These are phyloP conservation scores for Pythium plurisporium DNA, from an alignment of 352 stramenopile species.

Conservation along the genomic window DNA sequence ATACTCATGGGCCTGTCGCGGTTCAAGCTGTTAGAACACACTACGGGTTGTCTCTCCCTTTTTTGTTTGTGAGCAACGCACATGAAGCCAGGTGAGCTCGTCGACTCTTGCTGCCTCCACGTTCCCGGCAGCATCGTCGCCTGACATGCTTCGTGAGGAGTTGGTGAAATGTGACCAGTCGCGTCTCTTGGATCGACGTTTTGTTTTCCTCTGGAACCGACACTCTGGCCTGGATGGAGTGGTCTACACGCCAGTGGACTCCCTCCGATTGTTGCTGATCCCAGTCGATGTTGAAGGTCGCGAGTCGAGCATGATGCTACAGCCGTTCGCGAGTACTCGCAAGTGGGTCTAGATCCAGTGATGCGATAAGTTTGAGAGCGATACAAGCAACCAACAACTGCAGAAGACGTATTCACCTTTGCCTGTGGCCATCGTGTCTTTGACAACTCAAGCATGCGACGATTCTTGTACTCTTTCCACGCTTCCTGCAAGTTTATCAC, in stretches of 20 bases:
- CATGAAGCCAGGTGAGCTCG: constrained; percentile 22
- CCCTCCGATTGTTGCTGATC: not conserved
- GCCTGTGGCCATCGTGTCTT: constrained; percentile 65
- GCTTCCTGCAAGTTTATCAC: no score
- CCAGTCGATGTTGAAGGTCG: not conserved
- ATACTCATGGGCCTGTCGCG: constrained; percentile 37
- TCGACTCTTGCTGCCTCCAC: not conserved
- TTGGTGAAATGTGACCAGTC: no score
- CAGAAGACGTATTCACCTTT: constrained; percentile 23
- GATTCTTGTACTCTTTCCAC: constrained; percentile 67
- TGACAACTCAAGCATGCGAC: constrained; percentile 59
- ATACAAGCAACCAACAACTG: not conserved
- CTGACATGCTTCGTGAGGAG: constrained; percentile 1
- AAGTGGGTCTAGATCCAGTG: constrained; percentile 43
- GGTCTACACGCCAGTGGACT: not conserved
- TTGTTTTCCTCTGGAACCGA: not conserved
- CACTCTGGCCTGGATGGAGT: not conserved
- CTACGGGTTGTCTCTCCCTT: no score
- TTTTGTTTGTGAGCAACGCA: not conserved
- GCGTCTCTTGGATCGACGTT: not conserved
- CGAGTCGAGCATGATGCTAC: constrained; percentile 56
- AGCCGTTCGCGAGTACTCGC: constrained; percentile 66
- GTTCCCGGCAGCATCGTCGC: not conserved
- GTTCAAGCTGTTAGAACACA: no score
- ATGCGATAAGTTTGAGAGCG: not conserved